These are phyloP conservation scores for Phytomonas serpens DNA, from an alignment of 208 protist species.

Conservation along the genomic window DNA sequence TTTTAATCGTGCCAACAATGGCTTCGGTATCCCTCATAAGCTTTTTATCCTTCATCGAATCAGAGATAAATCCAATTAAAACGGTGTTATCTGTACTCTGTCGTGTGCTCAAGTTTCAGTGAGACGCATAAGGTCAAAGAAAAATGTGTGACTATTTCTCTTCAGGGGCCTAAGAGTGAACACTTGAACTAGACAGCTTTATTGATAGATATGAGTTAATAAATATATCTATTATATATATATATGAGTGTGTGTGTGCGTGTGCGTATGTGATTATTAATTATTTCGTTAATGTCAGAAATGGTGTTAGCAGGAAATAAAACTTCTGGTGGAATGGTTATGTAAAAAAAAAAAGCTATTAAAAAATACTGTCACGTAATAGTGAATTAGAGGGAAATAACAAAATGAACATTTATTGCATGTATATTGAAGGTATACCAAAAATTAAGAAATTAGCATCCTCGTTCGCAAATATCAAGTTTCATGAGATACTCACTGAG, in stretches of 20 bases:
- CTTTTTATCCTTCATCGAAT: background rate
- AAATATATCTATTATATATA: conserved; percentile 10
- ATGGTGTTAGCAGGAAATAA: background rate
- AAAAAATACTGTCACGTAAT: conserved; percentile 5
- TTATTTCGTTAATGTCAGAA: background rate
- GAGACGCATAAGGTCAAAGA: background rate
- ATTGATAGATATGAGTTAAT: background rate
- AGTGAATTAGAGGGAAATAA: conserved; percentile 10
- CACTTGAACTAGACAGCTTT: background rate
- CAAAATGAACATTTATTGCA: conserved; percentile 15
- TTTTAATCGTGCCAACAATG: background rate
- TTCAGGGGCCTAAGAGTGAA: background rate
- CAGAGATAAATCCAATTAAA: background rate
- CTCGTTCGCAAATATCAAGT: background rate
- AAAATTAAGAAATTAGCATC: conserved; percentile 5
- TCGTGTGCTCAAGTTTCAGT: background rate
- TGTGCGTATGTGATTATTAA: conserved; percentile 3
- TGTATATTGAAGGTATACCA: background rate
- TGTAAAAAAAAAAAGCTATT: conserved; percentile 2
- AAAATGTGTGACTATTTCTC: background rate
- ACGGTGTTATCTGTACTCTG: background rate
- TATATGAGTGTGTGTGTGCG: conserved; percentile 7
- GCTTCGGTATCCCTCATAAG: background rate
- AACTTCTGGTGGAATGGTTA: background rate
- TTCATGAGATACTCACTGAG: background rate